Evolutionary conservation across 148 eudicot genomes (phyloP).

Genomic region (Vaccinium myrtillus): DNA sequence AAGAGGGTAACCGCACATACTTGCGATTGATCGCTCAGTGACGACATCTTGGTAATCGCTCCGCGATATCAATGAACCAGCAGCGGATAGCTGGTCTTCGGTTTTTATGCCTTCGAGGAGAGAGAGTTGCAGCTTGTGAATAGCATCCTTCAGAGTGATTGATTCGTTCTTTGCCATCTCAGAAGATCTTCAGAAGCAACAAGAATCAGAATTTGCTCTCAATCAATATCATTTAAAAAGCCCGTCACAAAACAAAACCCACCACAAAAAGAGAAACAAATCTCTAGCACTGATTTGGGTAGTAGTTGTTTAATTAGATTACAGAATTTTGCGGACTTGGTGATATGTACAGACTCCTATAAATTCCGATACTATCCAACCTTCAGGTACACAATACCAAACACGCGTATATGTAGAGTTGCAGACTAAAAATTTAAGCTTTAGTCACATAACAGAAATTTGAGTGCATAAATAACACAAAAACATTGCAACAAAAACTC

Average conservation of each 20-base stretch:
- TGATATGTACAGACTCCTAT: neutral
- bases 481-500: neutral
- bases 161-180: slow-evolving; percentile 45
- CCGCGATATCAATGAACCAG: slow-evolving; percentile 62
- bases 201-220: neutral
- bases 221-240: neutral
- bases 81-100: slow-evolving; percentile 58
- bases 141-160: slow-evolving; percentile 54
- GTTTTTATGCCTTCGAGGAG: slow-evolving; percentile 68
- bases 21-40: slow-evolving; percentile 67
- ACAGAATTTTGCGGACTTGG: neutral
- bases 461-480: too few species aligned
- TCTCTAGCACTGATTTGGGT: neutral
- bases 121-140: slow-evolving; percentile 66
- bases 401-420: neutral
- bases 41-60: slow-evolving; percentile 83
- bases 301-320: neutral
- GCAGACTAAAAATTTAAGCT: neutral
- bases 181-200: slow-evolving; percentile 2
- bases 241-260: neutral
- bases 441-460: neutral
- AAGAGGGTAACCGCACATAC: slow-evolving; percentile 79
- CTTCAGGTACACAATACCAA: neutral
- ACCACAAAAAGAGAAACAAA: too few species aligned
- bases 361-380: neutral